Evolutionary conservation across 1,139 yeast genomes (phyloP).

Genomic region (Geotrichum carabidarum): DNA sequence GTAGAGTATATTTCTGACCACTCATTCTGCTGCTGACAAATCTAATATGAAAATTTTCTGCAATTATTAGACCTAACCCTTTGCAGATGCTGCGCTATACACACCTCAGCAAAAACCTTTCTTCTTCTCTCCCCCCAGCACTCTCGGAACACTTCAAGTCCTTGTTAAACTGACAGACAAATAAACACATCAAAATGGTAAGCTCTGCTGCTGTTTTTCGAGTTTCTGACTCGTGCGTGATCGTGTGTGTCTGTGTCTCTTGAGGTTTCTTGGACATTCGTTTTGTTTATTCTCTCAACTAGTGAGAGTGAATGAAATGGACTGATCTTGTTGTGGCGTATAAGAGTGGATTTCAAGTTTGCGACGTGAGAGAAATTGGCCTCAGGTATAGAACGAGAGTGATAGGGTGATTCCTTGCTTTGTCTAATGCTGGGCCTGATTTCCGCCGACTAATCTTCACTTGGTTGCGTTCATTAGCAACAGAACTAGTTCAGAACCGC

Average conservation of each 20-base stretch:
- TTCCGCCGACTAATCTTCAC: not conserved
- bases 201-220: constrained; percentile 19
- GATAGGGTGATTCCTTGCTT: constrained; percentile 6
- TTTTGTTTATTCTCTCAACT: not conserved
- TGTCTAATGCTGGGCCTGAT: not conserved
- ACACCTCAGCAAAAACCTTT: not conserved
- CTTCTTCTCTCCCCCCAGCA: not conserved
- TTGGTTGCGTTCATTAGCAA: not conserved
- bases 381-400: not conserved
- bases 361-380: not conserved
- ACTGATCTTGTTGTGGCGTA: constrained; percentile 1
- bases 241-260: constrained; percentile 19
- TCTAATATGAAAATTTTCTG: not conserved
- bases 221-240: constrained; percentile 17
- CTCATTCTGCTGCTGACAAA: no score
- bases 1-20: not conserved
- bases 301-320: not conserved
- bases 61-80: not conserved
- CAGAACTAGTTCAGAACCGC: not conserved
- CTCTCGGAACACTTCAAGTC: constrained; percentile 2
- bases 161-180: constrained; percentile 14
- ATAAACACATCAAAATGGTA: constrained; percentile 20
- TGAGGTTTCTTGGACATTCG: constrained; percentile 1
- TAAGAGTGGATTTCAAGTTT: constrained; percentile 3
- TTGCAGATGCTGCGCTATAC: not conserved